Evolutionary conservation across 345 rosid species (phyloP), one percentile per base, ranked within the genome.

Genomic region (Eucalyptus tenuipes): DNA sequence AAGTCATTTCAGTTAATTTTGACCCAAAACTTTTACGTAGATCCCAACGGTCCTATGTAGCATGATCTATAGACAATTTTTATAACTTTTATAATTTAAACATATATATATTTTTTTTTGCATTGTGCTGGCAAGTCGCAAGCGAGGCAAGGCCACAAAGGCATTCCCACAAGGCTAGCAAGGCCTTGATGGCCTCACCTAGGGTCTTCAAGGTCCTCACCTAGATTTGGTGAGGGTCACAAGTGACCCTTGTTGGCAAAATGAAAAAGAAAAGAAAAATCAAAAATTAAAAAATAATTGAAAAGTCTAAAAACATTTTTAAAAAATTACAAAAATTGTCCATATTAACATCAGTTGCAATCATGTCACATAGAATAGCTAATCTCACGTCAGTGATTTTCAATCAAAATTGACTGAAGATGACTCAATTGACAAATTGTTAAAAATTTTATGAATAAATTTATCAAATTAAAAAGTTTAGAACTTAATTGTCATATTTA

Each of bases 331-430:
- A 59, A 59, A 59, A 59, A 59, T 27, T 59, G 0, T 27, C 0
- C 0, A 59, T 0, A 1, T 3, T 12, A 59, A 0, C 7, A 6
- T 22, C 3, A 8, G 0, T 8, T 0, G 10, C 4, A 52, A 1
- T 12, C 61, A 4, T 55, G 61, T 55, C 6, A 24, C 3, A 24
- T 55, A 55, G 0, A 3, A 55, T 22, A 52, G 4, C 55, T 52
- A 18, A 2, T 3, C 24, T 0, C 0, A 25, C 0, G 7, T 57
- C 0, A 3, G 4, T 6, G 4, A 59, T 59, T 59, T 27, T 6
- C 4, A 59, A 13, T 29, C 33, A 59, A 27, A 59, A 59, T 59
- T 59, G 2, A 0, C 0, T 5, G 10, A 29, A 27, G 27, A 59
- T 5, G 1, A 59, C 16, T 27, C 1, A 6, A 29, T 27, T 13